Percentiles rank a stretch among this genome's conserved stretches.
phyloP scores from a whole-genome alignment of 2,329 filamentous ascomycete genomes.

The Trichoderma sp. region DNA sequence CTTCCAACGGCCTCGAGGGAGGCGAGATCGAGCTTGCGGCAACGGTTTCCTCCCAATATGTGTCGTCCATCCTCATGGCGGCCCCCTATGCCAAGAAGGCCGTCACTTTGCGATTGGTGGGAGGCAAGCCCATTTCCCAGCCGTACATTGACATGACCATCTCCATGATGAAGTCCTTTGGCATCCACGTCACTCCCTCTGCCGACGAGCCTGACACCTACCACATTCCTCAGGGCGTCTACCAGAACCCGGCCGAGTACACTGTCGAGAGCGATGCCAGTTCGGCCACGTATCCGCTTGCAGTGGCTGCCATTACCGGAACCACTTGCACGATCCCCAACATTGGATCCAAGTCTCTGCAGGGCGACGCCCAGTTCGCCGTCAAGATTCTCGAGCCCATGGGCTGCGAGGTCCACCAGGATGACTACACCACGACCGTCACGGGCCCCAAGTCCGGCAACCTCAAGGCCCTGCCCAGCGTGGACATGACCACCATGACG shows the following conservation, averaged over 20 bases:
- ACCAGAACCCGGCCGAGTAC: conserved; percentile 83
- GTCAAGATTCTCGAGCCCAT: conserved; percentile 87
- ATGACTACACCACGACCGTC: conserved; percentile 83
- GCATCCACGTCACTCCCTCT: conserved; percentile 77
- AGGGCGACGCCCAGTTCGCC: conserved; percentile 93
- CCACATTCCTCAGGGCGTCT: conserved; percentile 82
- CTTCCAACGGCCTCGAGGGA: conserved; percentile 79
- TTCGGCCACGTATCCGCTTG: conserved; percentile 93
- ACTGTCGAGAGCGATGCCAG: conserved; percentile 96
- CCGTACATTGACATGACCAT: conserved; percentile 99
- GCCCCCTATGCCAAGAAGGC: conserved; percentile 95
- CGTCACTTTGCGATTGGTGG: conserved; percentile 85
- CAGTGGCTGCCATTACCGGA: conserved; percentile 91
- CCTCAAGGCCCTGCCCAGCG: conserved; percentile 73
- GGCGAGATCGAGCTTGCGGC: conserved; percentile 90
- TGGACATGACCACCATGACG: conserved; percentile 99
- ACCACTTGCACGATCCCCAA: conserved; percentile 96
- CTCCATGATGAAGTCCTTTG: conserved; percentile 94
- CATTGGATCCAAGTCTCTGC: conserved; percentile 87
- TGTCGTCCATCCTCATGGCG: conserved; percentile 94
- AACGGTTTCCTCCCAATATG: conserved; percentile 98
- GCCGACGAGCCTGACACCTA: conserved; percentile 84
- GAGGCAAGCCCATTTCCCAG: conserved; percentile 97
- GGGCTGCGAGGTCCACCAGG: conserved; percentile 90
- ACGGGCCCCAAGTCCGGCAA: conserved; percentile 78